These are phyloP conservation scores for Lepiota brunneoincarnata DNA, from an alignment of 768 basidiomycete genomes.

Conservation along the genomic window DNA sequence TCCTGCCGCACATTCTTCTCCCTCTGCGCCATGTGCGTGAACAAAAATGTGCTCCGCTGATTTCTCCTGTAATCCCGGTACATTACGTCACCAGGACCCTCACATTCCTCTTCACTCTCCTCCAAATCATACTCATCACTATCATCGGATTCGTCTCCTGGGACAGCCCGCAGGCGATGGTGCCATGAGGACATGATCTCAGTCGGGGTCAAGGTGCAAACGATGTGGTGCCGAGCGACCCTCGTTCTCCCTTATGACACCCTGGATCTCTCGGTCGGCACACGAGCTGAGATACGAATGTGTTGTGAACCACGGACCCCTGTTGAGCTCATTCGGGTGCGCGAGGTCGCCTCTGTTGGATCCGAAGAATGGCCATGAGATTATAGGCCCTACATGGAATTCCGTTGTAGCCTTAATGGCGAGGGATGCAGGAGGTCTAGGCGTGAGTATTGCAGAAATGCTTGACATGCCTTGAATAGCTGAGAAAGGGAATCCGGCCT, in stretches of 20 bases:
- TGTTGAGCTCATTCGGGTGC: conserved; percentile 67
- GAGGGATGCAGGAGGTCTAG: conserved; percentile 24
- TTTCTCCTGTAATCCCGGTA: conserved; percentile 81
- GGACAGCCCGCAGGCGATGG: conserved; percentile 63
- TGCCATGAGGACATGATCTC: conserved; percentile 72
- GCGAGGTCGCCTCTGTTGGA: conserved; percentile 72
- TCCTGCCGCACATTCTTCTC: conserved; percentile 65
- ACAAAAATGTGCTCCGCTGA: conserved; percentile 76
- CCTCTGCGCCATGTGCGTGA: conserved; percentile 64
- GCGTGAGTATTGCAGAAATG: conserved; percentile 20
- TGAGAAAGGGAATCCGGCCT: conserved; percentile 44
- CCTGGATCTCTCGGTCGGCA: conserved; percentile 64
- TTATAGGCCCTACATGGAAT: conserved; percentile 74
- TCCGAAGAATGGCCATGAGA: conserved; percentile 91
- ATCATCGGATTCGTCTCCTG: conserved; percentile 73
- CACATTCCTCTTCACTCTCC: conserved; percentile 81
- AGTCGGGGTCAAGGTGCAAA: conserved; percentile 77
- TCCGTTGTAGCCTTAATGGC: conserved; percentile 22
- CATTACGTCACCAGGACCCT: conserved; percentile 73
- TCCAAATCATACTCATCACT: conserved; percentile 78
- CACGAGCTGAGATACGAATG: conserved; percentile 64
- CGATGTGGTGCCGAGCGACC: conserved; percentile 74
- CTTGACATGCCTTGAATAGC: conserved; percentile 33
- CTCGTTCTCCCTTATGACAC: conserved; percentile 76
- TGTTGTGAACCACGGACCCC: conserved; percentile 75